Percentiles rank a stretch among this genome's conserved stretches.
phyloP scores from a whole-genome alignment of 495 filamentous ascomycete species.

The Lasiosphaeria miniovina region DNA sequence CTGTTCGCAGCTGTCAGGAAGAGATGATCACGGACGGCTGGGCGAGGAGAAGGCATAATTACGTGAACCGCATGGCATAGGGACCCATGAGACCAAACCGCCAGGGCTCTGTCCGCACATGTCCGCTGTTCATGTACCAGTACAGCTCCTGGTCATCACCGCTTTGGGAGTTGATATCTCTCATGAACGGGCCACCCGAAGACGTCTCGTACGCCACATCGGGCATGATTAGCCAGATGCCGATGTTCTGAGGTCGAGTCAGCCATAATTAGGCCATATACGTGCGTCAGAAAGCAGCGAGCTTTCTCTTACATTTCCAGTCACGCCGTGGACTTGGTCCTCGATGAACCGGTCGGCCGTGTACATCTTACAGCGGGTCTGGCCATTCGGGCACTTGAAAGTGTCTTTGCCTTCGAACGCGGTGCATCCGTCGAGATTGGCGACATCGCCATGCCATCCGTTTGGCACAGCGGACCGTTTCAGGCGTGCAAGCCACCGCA shows the following conservation, averaged over 20 bases:
- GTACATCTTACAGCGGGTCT: conserved; percentile 64
- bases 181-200: conserved; percentile 53
- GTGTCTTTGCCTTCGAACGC: conserved; percentile 59
- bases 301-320: conserved; percentile 23
- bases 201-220: conserved; percentile 40
- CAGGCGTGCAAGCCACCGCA: conserved; percentile 57
- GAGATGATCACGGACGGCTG: conserved; percentile 27
- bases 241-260: conserved; percentile 23
- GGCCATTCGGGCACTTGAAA: conserved; percentile 49
- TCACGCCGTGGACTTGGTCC: conserved; percentile 53
- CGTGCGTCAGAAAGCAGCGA: not conserved
- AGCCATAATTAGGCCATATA: not conserved
- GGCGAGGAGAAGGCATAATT: conserved; percentile 17
- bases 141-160: conserved; percentile 54
- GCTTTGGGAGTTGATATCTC: conserved; percentile 61
- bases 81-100: conserved; percentile 59
- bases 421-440: conserved; percentile 43
- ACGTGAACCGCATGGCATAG: conserved; percentile 56
- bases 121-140: conserved; percentile 62
- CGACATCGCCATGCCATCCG: conserved; percentile 43
- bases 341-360: conserved; percentile 61
- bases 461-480: conserved; percentile 48
- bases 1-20: conserved; percentile 18
- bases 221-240: conserved; percentile 46
- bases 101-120: conserved; percentile 56